Base-by-base conservation (phyloP, 495 filamentous ascomycete genomes). In the Penicillium soppii region DNA sequence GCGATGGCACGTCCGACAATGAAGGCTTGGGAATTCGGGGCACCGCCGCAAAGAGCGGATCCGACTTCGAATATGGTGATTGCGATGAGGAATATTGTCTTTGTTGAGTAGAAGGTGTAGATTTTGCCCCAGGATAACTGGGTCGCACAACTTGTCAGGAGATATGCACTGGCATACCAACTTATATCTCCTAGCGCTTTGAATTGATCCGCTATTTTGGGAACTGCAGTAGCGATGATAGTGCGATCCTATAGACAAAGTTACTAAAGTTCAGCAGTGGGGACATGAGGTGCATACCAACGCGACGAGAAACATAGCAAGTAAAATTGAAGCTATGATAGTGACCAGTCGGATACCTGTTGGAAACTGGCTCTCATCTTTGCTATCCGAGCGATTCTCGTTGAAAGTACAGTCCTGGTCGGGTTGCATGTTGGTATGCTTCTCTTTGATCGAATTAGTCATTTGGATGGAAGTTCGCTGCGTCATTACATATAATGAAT, bases 151-250 rank as follows among this genome's bases (percentile, higher is more conserved):
- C 66, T 67, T 1, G 77, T 74, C 19, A 84, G 47, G 29, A 81
- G 53, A 53, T 82, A 82, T 4, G 72, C 73, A 25, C 70, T 68
- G 0, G 71, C 74, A 46, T 84, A 84, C 78, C 81, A 83, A 26
- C 74, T 72, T 16, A 62, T 82, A 80, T 88, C 85, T 15, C 70
- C 66, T 0, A 87, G 61, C 8, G 80, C 74, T 19, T 85, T 70
- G 67, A 90, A 90, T 36, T 83, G 65, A 56, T 85, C 78, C 0
- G 86, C 83, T 55, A 89, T 89, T 37, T 75, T 73, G 9, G 86
- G 86, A 46, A 88, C 86, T 19, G 86, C 86, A 0, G 86, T 88
- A 4, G 83, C 81, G 48, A 89, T 87, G 57, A 89, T 89, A 17
- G 83, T 80, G 61, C 80, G 76, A 65, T 83, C 79, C 68, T 75